phyloP scores from a whole-genome alignment of 495 filamentous ascomycete genomes.

The Xylaria scruposa region DNA sequence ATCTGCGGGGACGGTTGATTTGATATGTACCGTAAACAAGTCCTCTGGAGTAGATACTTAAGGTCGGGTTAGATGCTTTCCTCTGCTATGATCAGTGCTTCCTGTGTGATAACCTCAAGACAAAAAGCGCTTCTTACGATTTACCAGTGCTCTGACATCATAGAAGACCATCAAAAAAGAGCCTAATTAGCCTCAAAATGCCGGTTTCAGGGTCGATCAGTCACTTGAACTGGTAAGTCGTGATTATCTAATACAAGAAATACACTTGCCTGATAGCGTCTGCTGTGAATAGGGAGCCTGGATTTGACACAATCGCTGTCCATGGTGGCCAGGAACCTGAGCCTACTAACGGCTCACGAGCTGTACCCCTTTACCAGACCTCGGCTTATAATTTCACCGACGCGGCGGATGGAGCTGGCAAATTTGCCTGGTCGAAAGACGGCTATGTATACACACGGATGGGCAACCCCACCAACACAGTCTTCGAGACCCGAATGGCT shows the following conservation, averaged over 20 bases:
- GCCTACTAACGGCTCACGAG: constrained; percentile 50
- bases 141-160: neutral
- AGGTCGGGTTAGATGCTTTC: constrained; percentile 4
- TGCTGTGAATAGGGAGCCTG: constrained; percentile 39
- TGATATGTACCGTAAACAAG: constrained; percentile 11
- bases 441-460: constrained; percentile 54
- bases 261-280: constrained; percentile 28
- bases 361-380: constrained; percentile 50
- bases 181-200: constrained; percentile 30
- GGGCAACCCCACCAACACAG: constrained; percentile 51
- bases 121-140: neutral
- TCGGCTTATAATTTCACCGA: constrained; percentile 52
- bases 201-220: constrained; percentile 41
- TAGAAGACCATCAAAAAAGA: neutral
- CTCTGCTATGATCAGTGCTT: neutral
- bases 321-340: constrained; percentile 53
- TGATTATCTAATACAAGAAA: constrained; percentile 14
- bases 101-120: neutral
- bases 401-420: constrained; percentile 50
- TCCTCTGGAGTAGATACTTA: constrained; percentile 15
- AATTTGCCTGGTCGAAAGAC: constrained; percentile 51
- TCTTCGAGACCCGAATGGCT: constrained; percentile 51
- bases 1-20: constrained; percentile 3
- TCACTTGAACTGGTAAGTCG: constrained; percentile 41
- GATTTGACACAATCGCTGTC: constrained; percentile 49